Evolutionary conservation across 1,139 yeast species (phyloP), one percentile per base, ranked within the genome.

Genomic region (Magnusiomyces tetraspermus): DNA sequence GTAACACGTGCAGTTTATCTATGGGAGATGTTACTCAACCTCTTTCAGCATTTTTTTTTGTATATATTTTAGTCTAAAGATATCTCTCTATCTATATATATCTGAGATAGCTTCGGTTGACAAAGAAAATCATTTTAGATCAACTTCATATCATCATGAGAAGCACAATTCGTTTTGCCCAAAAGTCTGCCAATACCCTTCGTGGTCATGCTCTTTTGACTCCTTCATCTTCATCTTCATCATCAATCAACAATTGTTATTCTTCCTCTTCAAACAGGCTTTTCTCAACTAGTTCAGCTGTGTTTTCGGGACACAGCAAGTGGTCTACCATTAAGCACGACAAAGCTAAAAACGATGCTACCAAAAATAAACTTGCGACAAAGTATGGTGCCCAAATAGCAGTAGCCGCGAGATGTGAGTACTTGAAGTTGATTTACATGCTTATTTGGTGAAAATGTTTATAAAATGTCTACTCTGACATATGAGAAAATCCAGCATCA

Each of bases 241-340:
- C 33, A 6, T 28, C 33, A 28, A 28, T 28, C 33, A 28, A 28
- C 33, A 28, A 6, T 36, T 42, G 22, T 30, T 42, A 17, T 42
- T 42, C 28, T 42, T 41, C 19, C 17, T 30, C 19, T 42, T 42
- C 17, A 11, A 28, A 24, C 23, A 22, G 23, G 43, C 31, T n/a
- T 5, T 28, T 28, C 47, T 22, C 37, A 23, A 28, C 47, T 24
- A 38, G 42, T 38, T 4, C 24, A 19, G 22, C 24, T 21, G 24
- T 19, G 23, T 21, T 38, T 11, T 63, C 65, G n/a, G 96, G 98
- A 0, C 98, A 92, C 67, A 84, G 87, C 44, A 92, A 90, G 69
- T 92, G 98, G 98, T 87, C 95, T 46, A 88, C 87, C 52, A 92
- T 92, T 59, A 83, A 89, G 64, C 97, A 89, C 63, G 95, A 87